Percentiles rank a stretch among this genome's conserved stretches.
Evolutionary conservation across 2,329 filamentous ascomycete genomes (phyloP).

Genomic region (Trichoderma simmonsii): DNA sequence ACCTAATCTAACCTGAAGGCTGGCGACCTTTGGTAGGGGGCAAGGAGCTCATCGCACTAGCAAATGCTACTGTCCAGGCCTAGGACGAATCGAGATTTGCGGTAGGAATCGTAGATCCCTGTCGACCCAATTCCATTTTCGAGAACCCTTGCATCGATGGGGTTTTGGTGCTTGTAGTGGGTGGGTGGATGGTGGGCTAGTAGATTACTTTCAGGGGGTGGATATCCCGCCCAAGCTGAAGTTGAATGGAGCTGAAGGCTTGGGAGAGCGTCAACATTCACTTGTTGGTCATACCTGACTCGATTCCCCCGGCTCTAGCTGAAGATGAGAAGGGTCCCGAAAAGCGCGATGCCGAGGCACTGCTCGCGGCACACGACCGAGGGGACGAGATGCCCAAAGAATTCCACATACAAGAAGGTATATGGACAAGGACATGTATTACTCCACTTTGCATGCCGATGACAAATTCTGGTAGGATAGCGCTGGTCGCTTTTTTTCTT

Average conservation of each 20-base stretch:
- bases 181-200: not conserved
- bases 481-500: not conserved
- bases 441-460: not conserved
- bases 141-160: slow-evolving; percentile 4
- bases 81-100: not conserved
- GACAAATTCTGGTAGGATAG: not conserved
- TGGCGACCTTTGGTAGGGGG: not conserved
- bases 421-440: not conserved
- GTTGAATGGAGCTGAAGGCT: slow-evolving; percentile 5
- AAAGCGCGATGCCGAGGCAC: not conserved
- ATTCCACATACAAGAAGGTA: not conserved
- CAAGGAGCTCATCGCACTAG: not conserved
- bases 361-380: not conserved
- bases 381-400: not conserved
- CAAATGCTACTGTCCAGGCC: not conserved
- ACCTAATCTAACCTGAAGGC: not conserved
- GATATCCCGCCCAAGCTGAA: not conserved
- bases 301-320: not conserved
- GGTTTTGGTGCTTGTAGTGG: not conserved
- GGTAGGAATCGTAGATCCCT: slow-evolving; percentile 6
- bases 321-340: not conserved
- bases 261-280: not conserved
- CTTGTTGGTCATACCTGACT: slow-evolving; percentile 8
- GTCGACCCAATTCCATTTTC: not conserved
- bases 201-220: not conserved